Percentiles rank a stretch among this genome's conserved stretches.
phyloP scores from a whole-genome alignment of 352 stramenopile genomes.

The Blastocystis sp. region DNA sequence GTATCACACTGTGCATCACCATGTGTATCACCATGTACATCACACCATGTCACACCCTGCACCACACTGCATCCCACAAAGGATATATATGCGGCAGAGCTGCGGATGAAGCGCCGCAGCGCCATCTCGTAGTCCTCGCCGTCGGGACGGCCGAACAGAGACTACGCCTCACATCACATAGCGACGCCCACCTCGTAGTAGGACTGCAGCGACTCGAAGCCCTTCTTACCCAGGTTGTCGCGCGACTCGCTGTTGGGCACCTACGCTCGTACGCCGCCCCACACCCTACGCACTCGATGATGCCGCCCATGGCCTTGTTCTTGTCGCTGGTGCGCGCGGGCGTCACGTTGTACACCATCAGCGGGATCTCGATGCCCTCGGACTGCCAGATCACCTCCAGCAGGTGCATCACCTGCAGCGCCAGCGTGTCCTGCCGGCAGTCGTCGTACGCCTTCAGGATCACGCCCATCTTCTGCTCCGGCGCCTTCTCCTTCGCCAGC shows the following conservation, averaged over 20 bases:
- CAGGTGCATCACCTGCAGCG: conserved; percentile 71
- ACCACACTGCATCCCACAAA: background rate
- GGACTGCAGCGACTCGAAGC: conserved; percentile 68
- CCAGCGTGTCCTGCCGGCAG: conserved; percentile 72
- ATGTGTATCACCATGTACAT: background rate
- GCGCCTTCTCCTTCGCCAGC: background rate
- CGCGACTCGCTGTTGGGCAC: conserved; percentile 71
- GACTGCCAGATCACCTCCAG: conserved; percentile 62
- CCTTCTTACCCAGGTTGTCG: conserved; percentile 73
- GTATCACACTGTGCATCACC: background rate
- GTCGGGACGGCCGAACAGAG: conserved; percentile 39
- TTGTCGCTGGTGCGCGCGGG: conserved; percentile 65
- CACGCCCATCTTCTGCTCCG: conserved; percentile 23
- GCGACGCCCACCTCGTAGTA: conserved; percentile 70
- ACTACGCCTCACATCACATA: conserved; percentile 7
- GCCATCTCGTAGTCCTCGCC: conserved; percentile 76
- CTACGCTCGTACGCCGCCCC: background rate
- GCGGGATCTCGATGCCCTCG: conserved; percentile 58
- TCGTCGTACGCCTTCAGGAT: conserved; percentile 72
- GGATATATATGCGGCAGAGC: conserved; percentile 72
- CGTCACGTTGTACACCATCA: conserved; percentile 72
- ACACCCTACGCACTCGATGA: conserved; percentile 71
- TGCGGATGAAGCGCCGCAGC: conserved; percentile 81
- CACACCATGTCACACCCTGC: no score
- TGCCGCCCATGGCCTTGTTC: conserved; percentile 69